A percentile compares a stretch with the other conserved stretches of the same genome.
Conservation (phyloP, 257 asterid genomes). For the Petunia axillaris region DNA sequence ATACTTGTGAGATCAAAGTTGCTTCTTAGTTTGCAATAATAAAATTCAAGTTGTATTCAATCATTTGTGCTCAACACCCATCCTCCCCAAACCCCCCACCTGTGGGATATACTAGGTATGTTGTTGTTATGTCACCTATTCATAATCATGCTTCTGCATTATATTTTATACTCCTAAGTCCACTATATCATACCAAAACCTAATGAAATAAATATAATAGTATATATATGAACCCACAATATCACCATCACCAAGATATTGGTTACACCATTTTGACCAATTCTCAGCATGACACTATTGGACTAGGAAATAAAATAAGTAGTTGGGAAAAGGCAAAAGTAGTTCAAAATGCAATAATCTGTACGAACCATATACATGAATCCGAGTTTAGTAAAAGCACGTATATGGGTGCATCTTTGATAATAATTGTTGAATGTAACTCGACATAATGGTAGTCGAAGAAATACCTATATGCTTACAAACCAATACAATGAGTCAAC, state of each 20-base stretch:
- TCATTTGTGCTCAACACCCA: too few relatives aligned
- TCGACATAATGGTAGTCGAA: background rate
- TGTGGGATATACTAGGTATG: too few relatives aligned
- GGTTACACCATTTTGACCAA: background rate
- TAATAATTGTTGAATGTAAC: background rate
- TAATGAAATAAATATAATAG: background rate
- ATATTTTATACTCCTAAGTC: too few relatives aligned
- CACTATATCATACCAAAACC: background rate
- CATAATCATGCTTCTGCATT: background rate
- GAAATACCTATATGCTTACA: background rate
- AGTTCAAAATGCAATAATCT: background rate
- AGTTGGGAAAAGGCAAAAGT: background rate
- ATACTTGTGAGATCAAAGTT: too few relatives aligned
- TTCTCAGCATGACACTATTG: too few relatives aligned
- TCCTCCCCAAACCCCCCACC: too few relatives aligned
- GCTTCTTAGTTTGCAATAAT: too few relatives aligned
- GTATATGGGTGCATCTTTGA: background rate
- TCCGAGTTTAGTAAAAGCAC: background rate
- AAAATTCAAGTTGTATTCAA: too few relatives aligned
- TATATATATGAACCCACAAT: background rate
- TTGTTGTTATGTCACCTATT: too few relatives aligned
- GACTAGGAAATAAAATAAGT: too few relatives aligned
- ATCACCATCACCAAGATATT: background rate
- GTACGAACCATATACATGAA: background rate
- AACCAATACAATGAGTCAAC: constrained; percentile 15